Percentiles rank a stretch among this genome's conserved stretches.
Conservation (phyloP, 257 asterid genomes). For the Salvia miltiorrhiza region DNA sequence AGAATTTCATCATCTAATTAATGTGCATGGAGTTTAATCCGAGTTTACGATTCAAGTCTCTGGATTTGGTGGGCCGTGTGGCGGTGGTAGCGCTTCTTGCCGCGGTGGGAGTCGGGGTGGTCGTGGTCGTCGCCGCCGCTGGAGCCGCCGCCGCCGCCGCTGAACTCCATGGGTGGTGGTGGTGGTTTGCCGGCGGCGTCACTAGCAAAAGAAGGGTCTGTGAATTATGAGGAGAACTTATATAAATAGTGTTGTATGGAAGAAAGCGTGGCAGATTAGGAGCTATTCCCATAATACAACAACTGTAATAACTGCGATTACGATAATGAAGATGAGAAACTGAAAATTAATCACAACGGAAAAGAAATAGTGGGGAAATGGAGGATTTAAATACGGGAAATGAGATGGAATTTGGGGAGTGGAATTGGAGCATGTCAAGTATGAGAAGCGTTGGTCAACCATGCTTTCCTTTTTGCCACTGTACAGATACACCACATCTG, state of each 20-base stretch:
- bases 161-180: slow-evolving; percentile 60
- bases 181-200: background rate
- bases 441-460: slow-evolving; percentile 35
- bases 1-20: no score
- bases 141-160: slow-evolving; percentile 53
- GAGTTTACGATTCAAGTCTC: slow-evolving; percentile 88
- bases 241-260: slow-evolving; percentile 23
- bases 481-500: background rate
- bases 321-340: slow-evolving; percentile 3
- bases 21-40: slow-evolving; percentile 36
- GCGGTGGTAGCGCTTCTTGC: slow-evolving; percentile 82
- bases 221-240: background rate
- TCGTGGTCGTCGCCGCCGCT: slow-evolving; percentile 51
- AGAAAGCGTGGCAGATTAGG: slow-evolving; percentile 36
- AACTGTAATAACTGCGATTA: slow-evolving; percentile 34
- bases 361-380: background rate
- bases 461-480: slow-evolving; percentile 21
- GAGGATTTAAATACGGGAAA: slow-evolving; percentile 27
- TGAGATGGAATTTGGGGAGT: slow-evolving; percentile 24
- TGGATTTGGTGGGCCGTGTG: slow-evolving; percentile 93
- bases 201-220: background rate
- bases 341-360: background rate
- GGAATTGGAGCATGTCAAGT: slow-evolving; percentile 32
- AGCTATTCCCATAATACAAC: slow-evolving; percentile 49
- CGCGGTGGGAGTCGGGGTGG: slow-evolving; percentile 50